Percentiles rank a stretch among this genome's conserved stretches.
Evolutionary conservation across 2,329 filamentous ascomycete genomes (phyloP).

Genomic region (Tympanopsis confertula): DNA sequence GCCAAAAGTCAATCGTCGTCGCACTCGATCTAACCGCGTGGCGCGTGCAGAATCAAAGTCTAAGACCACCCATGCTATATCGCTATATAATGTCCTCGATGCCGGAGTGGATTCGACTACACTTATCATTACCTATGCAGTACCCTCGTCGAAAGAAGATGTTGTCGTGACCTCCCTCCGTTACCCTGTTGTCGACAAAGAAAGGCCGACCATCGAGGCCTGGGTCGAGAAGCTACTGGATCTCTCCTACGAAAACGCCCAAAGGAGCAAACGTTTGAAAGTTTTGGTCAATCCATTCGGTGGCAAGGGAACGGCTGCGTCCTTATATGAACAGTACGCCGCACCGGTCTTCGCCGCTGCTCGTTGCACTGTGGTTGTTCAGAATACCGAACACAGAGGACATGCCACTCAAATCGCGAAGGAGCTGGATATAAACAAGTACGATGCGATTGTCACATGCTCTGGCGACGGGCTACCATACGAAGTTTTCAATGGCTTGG

Average conservation of each 20-base stretch:
- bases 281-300: slow-evolving; percentile 57
- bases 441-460: slow-evolving; percentile 53
- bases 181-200: not conserved
- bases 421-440: slow-evolving; percentile 45
- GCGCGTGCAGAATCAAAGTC: no score
- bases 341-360: slow-evolving; percentile 53
- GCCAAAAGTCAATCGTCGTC: no score
- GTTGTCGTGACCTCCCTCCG: not conserved
- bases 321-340: slow-evolving; percentile 42
- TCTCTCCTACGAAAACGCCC: slow-evolving; percentile 12
- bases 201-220: not conserved
- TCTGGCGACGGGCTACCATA: slow-evolving; percentile 59
- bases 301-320: slow-evolving; percentile 44
- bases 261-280: slow-evolving; percentile 47
- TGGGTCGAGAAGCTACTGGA: not conserved
- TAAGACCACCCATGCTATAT: not conserved
- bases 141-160: not conserved
- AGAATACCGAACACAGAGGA: slow-evolving; percentile 41
- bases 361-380: slow-evolving; percentile 44
- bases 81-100: not conserved
- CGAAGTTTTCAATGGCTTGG: slow-evolving; percentile 58
- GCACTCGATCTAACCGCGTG: no score
- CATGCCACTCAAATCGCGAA: slow-evolving; percentile 53
- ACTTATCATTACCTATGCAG: not conserved
- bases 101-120: not conserved